Evolutionary conservation across 202 grass and related monocot species (phyloP), one percentile per base, ranked within the genome.

Genomic region (Zizania palustris): DNA sequence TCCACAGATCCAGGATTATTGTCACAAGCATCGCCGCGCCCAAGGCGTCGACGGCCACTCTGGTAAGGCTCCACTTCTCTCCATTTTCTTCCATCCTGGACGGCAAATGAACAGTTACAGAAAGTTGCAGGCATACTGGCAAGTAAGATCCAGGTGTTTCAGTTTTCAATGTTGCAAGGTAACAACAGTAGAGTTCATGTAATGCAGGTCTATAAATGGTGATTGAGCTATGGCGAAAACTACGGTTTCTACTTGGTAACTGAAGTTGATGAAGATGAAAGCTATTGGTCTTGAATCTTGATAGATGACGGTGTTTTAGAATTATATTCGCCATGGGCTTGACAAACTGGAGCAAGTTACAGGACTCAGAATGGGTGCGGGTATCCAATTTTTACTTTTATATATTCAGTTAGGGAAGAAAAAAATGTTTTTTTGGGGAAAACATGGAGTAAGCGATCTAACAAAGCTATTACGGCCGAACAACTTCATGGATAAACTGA

Each of bases 21-120:
- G 94, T 97, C 5, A 97, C 94, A 9, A 97, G 91, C 94, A 93
- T 97, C 0, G 94, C 94, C 6, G 94, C 94, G 0, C 94, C 94
- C n/a, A 97, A 28, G 41, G 91, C 83, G 49, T 97, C 91, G 3
- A 97, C 69, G 3, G 91, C 94, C 34, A 97, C 91, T 74, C 94
- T 97, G 45, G 85, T 44, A 58, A 97, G 69, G 91, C 46, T 72
- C 94, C 94, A 97, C 76, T 84, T 88, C 67, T 94, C 86, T 18
- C 73, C 64, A 9, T 86, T 93, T 78, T 97, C 94, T 10, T 93
- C 94, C 1, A 97, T 89, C 82, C 94, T 97, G 82, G 71, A 89
- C 57, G 33, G 48, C 60, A 77, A 37, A 48, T n/a, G 60, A 60
- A 60, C 9, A 28, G 28, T 28, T 28, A 67, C 9, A 60, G 3